Conservation (phyloP, 805 yeast species). For the Saccharomycopsis fibuligera region DNA sequence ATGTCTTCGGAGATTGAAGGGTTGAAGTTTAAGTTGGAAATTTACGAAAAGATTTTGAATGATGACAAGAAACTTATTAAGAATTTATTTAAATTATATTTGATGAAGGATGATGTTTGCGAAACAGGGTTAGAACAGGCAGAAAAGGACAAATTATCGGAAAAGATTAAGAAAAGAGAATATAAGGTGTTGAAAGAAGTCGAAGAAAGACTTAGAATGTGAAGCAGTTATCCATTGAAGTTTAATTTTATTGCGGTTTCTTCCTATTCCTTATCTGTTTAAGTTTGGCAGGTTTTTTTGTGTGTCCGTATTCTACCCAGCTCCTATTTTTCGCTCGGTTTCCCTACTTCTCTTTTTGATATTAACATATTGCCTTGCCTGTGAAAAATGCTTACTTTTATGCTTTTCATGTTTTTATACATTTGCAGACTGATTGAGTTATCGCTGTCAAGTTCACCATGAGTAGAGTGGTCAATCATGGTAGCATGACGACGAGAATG, state of each 20-base stretch:
- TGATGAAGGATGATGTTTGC: conserved; percentile 19
- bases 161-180: conserved; percentile 14
- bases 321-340: too few species aligned
- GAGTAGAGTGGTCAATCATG: neutral
- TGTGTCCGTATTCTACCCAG: too few species aligned
- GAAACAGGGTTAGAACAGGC: neutral
- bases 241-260: too few species aligned
- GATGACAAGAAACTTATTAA: conserved; percentile 19
- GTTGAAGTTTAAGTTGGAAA: conserved; percentile 15
- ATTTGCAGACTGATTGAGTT: neutral
- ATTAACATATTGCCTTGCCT: neutral
- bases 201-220: conserved; percentile 16
- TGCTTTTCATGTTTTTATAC: neutral
- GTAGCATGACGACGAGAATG: too few species aligned
- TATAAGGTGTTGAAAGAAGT: conserved; percentile 19
- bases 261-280: too few species aligned
- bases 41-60: conserved; percentile 14
- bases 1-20: conserved; percentile 15
- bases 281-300: too few species aligned
- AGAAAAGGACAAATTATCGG: conserved; percentile 1
- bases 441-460: neutral
- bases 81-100: conserved; percentile 18
- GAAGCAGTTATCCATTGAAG: too few species aligned
- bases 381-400: neutral
- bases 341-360: too few species aligned